Percentiles rank a stretch among this genome's conserved stretches.
Conservation (phyloP, 2,329 filamentous ascomycete species). For the Corynespora cassiicola region DNA sequence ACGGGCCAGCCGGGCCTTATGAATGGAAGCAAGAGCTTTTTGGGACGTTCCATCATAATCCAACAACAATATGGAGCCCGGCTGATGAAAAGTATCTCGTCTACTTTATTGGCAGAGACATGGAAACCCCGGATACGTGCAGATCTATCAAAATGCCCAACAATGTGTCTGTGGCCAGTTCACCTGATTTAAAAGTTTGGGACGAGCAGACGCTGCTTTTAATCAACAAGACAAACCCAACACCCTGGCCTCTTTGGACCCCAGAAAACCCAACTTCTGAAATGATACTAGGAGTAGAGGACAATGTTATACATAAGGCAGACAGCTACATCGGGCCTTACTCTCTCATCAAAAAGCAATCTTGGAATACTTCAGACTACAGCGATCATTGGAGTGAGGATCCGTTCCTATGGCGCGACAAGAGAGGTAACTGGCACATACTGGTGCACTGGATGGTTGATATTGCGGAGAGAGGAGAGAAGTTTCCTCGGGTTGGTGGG, state of each 20-base stretch:
- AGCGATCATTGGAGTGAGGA: conserved; percentile 34
- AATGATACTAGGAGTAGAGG: conserved; percentile 44
- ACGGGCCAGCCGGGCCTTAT: conserved; percentile 55
- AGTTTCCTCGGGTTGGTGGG: conserved; percentile 40
- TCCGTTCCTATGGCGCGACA: conserved; percentile 46
- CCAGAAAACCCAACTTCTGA: conserved; percentile 27
- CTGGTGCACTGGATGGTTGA: conserved; percentile 44
- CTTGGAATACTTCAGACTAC: conserved; percentile 29
- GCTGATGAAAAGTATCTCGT: conserved; percentile 54
- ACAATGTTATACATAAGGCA: conserved; percentile 45
- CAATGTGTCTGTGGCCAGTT: conserved; percentile 24
- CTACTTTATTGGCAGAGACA: conserved; percentile 52
- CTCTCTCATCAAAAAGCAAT: conserved; percentile 18
- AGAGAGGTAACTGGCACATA: conserved; percentile 43
- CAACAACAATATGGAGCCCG: conserved; percentile 53
- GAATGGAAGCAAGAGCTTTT: conserved; percentile 49
- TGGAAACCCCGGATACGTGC: conserved; percentile 29
- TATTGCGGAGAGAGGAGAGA: conserved; percentile 27
- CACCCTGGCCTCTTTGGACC: conserved; percentile 48
- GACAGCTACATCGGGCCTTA: conserved; percentile 35
- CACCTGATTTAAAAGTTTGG: conserved; percentile 9
- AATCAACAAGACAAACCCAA: conserved; percentile 50
- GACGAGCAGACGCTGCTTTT: conserved; percentile 1
- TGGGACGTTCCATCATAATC: conserved; percentile 56
- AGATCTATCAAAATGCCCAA: conserved; percentile 14